Evolutionary conservation across 495 filamentous ascomycete species (phyloP).

Genomic region (Mycothermus thermophilus): DNA sequence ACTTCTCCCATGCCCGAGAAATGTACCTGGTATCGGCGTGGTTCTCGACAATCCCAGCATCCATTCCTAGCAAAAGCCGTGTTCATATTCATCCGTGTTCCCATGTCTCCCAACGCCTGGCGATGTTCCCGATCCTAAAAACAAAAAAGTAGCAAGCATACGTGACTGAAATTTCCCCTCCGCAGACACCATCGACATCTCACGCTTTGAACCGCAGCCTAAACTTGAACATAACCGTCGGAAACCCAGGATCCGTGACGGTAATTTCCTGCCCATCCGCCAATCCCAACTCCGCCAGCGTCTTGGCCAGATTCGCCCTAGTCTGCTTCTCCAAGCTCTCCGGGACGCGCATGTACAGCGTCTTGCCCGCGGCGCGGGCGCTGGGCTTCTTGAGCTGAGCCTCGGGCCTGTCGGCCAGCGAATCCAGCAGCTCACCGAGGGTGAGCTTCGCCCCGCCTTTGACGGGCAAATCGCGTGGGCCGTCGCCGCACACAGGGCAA

Average conservation of each 20-base stretch:
- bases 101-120: too few relatives aligned
- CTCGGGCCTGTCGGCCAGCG: constrained; percentile 67
- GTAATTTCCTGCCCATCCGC: constrained; percentile 44
- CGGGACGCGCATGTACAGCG: constrained; percentile 80
- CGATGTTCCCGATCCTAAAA: too few relatives aligned
- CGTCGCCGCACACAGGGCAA: constrained; percentile 84
- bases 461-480: constrained; percentile 57
- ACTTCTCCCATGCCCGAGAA: too few relatives aligned
- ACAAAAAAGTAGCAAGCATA: too few relatives aligned
- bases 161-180: too few relatives aligned
- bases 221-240: constrained; percentile 55
- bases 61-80: too few relatives aligned
- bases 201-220: constrained; percentile 39
- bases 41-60: too few relatives aligned
- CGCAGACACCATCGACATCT: too few relatives aligned
- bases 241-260: constrained; percentile 72
- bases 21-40: too few relatives aligned
- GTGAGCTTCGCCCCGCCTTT: constrained; percentile 48
- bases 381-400: constrained; percentile 84
- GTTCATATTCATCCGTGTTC: too few relatives aligned
- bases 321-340: constrained; percentile 70
- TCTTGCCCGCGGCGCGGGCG: constrained; percentile 64
- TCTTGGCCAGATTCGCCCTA: constrained; percentile 65
- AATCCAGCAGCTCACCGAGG: constrained; percentile 74
- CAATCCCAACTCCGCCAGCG: constrained; percentile 39